Evolutionary conservation across 352 stramenopile species (phyloP), one percentile per base, ranked within the genome.

Genomic region (Pythium phragmitis): DNA sequence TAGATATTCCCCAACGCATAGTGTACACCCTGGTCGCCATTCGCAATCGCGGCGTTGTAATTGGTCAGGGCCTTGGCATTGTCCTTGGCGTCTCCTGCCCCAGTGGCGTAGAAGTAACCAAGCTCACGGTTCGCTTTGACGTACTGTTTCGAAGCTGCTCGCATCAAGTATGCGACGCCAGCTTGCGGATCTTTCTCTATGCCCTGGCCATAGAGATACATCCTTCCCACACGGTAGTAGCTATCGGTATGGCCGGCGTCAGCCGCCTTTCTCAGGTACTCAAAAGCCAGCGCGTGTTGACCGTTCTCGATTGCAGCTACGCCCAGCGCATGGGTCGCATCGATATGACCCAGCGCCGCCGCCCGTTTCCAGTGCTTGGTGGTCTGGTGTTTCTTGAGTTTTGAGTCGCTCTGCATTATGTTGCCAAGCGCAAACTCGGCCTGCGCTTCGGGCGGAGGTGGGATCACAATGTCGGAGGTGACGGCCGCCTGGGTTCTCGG

Each of bases 301-400:
- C 14, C 7, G 7, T 51, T n/a, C 45, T 51, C 7, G 45, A 51
- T n/a, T 19, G 45, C 45, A 11, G 26, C n/a, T 6, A 51, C 45
- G 45, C 45, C 45, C n/a, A 51, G 45, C 45, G 45, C 45, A 21
- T 51, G 45, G 7, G 45, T 51, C n/a, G 45, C 45, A 21, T 51
- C 45, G 13, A 51, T 21, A 16, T 51, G 45, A 21, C 45, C 45
- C n/a, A 51, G 45, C 45, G 45, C 30, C 45, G 45, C 45, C n/a
- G 45, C 45, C 45, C 30, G 26, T 51, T 51, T 51, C 45, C 45
- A 51, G n/a, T 51, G 45, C n/a, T 30, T 30, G 26, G 45, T 21
- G 5, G 45, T 51, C n/a, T n/a, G n/a, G n/a, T 51, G 21, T 11
- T 51, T 17, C 16, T 12, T 43, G 37, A 4, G 37, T 12, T 43